Percentiles rank a stretch among this genome's conserved stretches.
These are phyloP conservation scores for Puccinia polysora DNA, from an alignment of 1,284 basidiomycete genomes.

Conservation along the genomic window DNA sequence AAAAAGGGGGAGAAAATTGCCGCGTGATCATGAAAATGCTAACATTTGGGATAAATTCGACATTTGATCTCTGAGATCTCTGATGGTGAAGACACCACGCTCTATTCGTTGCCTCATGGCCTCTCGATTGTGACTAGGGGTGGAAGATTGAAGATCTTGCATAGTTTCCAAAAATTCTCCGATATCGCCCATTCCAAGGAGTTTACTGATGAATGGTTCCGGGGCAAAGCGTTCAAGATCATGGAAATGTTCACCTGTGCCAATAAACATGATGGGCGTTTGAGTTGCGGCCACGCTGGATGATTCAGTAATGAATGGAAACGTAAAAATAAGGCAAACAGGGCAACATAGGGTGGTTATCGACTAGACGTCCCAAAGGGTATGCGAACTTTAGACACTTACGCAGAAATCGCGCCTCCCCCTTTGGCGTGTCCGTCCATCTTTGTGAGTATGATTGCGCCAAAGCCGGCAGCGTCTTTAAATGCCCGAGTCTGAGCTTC, in stretches of 20 bases:
- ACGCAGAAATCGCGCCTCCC: slow-evolving; percentile 98
- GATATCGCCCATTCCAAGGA: slow-evolving; percentile 91
- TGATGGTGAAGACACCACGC: slow-evolving; percentile 90
- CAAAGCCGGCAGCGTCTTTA: slow-evolving; percentile 96
- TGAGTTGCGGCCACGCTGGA: slow-evolving; percentile 95
- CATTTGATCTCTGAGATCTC: slow-evolving; percentile 97
- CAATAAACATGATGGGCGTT: slow-evolving; percentile 97
- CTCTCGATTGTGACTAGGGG: slow-evolving; percentile 85
- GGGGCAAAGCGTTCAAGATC: slow-evolving; percentile 95
- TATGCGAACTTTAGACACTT: slow-evolving; percentile 52
- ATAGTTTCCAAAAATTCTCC: slow-evolving; percentile 96
- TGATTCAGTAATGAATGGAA: not conserved
- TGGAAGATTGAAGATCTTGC: slow-evolving; percentile 86
- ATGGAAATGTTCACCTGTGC: slow-evolving; percentile 92
- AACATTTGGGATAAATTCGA: slow-evolving; percentile 96
- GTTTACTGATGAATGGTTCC: slow-evolving; percentile 93
- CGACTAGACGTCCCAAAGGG: slow-evolving; percentile 7
- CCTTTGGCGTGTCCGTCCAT: slow-evolving; percentile 99
- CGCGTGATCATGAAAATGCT: slow-evolving; percentile 49
- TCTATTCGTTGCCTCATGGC: slow-evolving; percentile 98
- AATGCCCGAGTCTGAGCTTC: slow-evolving; percentile 93
- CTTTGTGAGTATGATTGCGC: slow-evolving; percentile 98
- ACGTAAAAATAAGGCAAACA: slow-evolving; percentile 9
- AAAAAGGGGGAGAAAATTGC: not conserved
- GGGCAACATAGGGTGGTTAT: slow-evolving; percentile 40